Conservation (phyloP, 768 basidiomycete genomes). For the Trametes meyenii region DNA sequence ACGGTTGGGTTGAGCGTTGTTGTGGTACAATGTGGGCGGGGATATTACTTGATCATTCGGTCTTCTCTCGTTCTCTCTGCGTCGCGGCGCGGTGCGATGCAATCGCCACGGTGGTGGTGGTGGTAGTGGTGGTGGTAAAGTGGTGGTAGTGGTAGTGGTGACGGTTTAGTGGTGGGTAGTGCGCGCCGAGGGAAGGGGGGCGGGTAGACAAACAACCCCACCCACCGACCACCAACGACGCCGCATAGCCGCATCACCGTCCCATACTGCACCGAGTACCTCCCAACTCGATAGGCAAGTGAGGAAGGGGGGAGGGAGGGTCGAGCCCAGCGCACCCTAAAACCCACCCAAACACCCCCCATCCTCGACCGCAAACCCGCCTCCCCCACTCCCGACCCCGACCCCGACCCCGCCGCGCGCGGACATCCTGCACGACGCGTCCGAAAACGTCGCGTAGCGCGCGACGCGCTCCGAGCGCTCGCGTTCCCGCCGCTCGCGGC, state of each 20-base stretch:
- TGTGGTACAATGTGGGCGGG: slow-evolving; percentile 2
- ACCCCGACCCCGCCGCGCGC: neutral
- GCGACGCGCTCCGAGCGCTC: slow-evolving; percentile 14
- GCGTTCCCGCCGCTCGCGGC: neutral
- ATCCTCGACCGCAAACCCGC: slow-evolving; percentile 12
- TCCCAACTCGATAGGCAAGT: neutral
- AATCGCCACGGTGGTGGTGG: no score
- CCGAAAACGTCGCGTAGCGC: slow-evolving; percentile 3
- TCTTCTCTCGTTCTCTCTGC: neutral
- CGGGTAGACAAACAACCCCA: no score
- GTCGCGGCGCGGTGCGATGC: neutral
- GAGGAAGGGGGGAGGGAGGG: no score
- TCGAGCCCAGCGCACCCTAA: neutral
- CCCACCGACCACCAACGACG: no score
- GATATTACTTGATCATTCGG: slow-evolving; percentile 14
- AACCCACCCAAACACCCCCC: slow-evolving; percentile 21
- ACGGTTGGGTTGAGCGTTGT: neutral
- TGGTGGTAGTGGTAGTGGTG: no score
- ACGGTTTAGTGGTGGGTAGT: no score
- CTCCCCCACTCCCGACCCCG: neutral
- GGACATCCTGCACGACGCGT: slow-evolving; percentile 6
- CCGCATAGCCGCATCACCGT: no score
- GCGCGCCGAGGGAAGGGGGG: no score
- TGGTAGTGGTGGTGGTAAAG: no score
- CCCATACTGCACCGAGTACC: no score